Percentiles rank a stretch among this genome's conserved stretches.
Evolutionary conservation across 1,284 basidiomycete species (phyloP).

Genomic region (Leccinum subfulvum): DNA sequence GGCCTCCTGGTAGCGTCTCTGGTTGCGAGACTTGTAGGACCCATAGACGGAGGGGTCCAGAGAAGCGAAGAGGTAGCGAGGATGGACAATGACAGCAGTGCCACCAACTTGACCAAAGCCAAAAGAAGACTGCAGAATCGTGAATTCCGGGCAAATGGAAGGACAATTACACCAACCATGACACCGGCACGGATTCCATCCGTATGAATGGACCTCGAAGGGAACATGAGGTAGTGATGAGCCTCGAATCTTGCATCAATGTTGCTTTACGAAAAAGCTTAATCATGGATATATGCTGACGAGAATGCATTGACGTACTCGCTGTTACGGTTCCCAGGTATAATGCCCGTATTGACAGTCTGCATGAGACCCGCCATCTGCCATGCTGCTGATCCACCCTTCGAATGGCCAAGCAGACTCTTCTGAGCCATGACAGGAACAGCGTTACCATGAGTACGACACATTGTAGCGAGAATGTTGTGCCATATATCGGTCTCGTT

Average conservation of each 20-base stretch:
- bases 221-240: conserved; percentile 93
- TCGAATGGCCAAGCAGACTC: conserved; percentile 92
- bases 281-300: conserved; percentile 21
- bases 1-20: conserved; percentile 66
- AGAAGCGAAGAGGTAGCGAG: conserved; percentile 86
- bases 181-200: conserved; percentile 89
- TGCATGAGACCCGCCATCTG: conserved; percentile 94
- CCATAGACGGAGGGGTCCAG: conserved; percentile 75
- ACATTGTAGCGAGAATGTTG: conserved; percentile 85
- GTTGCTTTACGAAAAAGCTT: conserved; percentile 55
- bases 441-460: conserved; percentile 90
- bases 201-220: conserved; percentile 92
- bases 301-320: conserved; percentile 55
- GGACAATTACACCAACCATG: conserved; percentile 53
- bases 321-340: conserved; percentile 97
- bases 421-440: conserved; percentile 98
- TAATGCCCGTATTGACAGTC: conserved; percentile 79
- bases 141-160: background rate
- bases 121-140: conserved; percentile 75
- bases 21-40: conserved; percentile 73
- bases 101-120: conserved; percentile 99
- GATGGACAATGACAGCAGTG: conserved; percentile 85
- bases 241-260: conserved; percentile 91
- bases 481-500: conserved; percentile 99
- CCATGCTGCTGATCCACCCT: conserved; percentile 98